Evolutionary conservation across 2,329 filamentous ascomycete species (phyloP), one percentile per base, ranked within the genome.

Genomic region (Macrophomina pseudophaseolina): DNA sequence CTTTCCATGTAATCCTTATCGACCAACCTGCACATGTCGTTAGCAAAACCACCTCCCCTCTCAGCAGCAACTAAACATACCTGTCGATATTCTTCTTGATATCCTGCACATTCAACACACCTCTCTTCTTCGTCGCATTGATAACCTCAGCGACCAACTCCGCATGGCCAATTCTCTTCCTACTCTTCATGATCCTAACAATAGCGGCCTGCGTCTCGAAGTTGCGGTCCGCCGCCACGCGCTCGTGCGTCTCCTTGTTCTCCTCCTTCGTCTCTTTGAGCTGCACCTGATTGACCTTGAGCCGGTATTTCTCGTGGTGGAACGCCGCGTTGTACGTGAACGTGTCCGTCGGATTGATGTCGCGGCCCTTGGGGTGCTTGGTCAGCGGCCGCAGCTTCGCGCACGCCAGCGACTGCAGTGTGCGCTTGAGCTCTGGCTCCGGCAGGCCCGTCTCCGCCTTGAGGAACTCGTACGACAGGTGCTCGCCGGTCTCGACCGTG

Each of bases 241-340:
- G 88, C 78, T 97, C 91, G 79, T 98, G 93, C 1, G 94, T 98
- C 72, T 91, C 92, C 79, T 93, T 91, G 80, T 97, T 97, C 80
- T 99, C 95, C 74, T 94, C 91, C 73, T 91, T 91, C 0, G 95
- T 98, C 81, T 99, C 95, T 80, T 95, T 96, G 60, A 97, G 86
- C 80, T 99, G 95, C 72, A 99, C 95, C 80, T 97, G 94, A 81
- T 98, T 99, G 83, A 99, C 97, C 83, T 99, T 99, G 81, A 99
- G 90, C 66, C 93, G 89, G 79, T 92, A 91, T 79, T 95, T 97
- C 23, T 89, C 86, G 74, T 97, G 91, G 2, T 82, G 82, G 79
- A 99, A 99, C 16, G 77, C 77, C 52, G 85, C 79, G 80, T 97
- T 97, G 74, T 97, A 89, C 0, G 87, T 88, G 74, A 99, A 99